Conservation (phyloP, 345 rosid species). For the Lepidium aucheri region DNA sequence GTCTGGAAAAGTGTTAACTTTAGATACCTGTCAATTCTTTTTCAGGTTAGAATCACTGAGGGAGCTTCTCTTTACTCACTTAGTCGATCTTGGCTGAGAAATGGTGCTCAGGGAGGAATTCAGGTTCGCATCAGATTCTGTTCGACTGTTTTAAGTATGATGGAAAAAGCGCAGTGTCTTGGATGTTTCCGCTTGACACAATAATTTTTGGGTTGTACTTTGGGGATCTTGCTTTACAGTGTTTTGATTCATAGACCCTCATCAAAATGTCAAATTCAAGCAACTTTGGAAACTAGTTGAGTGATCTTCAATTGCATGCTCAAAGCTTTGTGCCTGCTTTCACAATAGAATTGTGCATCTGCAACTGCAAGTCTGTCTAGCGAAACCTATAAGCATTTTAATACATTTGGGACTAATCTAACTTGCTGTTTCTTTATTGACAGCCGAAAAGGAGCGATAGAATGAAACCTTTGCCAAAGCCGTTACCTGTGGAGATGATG, state of each 20-base stretch:
- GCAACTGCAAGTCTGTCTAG: not conserved
- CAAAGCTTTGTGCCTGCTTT: not conserved
- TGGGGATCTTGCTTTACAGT: not conserved
- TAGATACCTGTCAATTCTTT: conserved; percentile 10
- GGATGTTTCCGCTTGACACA: not conserved
- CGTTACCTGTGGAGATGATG: conserved; percentile 41
- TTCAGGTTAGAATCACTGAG: conserved; percentile 62
- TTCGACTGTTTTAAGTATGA: not conserved
- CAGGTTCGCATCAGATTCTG: conserved; percentile 41
- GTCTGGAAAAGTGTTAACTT: not conserved
- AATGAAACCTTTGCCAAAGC: conserved; percentile 64
- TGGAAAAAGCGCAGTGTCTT: not conserved
- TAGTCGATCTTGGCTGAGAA: conserved; percentile 90
- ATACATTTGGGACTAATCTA: conserved; percentile 1
- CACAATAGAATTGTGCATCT: not conserved
- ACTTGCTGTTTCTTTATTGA: conserved; percentile 19
- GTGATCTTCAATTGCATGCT: not conserved
- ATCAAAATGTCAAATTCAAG: not conserved
- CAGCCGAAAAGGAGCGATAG: conserved; percentile 51
- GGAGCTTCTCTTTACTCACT: conserved; percentile 78
- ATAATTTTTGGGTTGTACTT: not conserved
- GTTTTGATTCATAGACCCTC: not conserved
- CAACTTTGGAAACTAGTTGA: not conserved
- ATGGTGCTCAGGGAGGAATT: conserved; percentile 57
- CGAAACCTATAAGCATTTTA: not conserved